Percentiles rank a stretch among this genome's conserved stretches.
Evolutionary conservation across 192 early-diverging fungal species (phyloP).

Genomic region (Lobulomyces angularis): DNA sequence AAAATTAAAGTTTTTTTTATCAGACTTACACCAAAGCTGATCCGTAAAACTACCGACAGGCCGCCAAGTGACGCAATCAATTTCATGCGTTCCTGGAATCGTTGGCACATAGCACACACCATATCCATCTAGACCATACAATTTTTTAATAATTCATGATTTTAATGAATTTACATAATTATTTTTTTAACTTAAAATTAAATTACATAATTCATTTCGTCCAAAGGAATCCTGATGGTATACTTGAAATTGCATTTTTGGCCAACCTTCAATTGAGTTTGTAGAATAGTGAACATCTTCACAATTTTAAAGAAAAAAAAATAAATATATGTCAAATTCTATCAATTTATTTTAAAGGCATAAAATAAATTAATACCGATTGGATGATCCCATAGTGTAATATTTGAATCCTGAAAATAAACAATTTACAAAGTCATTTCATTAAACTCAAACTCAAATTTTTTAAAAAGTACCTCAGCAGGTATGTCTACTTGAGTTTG

Average conservation of each 20-base stretch:
- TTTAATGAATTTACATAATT: no score
- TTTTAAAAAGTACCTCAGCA: conserved; percentile 6
- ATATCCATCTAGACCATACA: conserved; percentile 37
- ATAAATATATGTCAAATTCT: not conserved
- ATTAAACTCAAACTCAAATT: conserved; percentile 1
- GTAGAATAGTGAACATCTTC: conserved; percentile 44
- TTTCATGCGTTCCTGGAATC: conserved; percentile 30
- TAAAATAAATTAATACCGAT: conserved; percentile 19
- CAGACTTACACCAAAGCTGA: conserved; percentile 29
- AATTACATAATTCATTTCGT: conserved; percentile 37
- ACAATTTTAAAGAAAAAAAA: not conserved
- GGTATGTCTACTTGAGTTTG: conserved; percentile 39
- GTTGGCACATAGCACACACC: conserved; percentile 41
- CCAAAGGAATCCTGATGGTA: conserved; percentile 36
- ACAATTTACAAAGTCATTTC: not conserved
- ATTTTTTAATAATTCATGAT: no score
- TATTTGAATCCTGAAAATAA: conserved; percentile 23
- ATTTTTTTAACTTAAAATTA: not conserved
- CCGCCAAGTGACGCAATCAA: conserved; percentile 38
- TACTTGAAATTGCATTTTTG: conserved; percentile 41
- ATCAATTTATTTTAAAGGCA: not conserved
- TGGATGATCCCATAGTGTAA: conserved; percentile 41
- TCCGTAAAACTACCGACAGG: conserved; percentile 28
- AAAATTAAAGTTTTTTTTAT: not conserved
- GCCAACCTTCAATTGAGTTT: conserved; percentile 35